A percentile compares a stretch with the other conserved stretches of the same genome.
Evolutionary conservation across 2,329 filamentous ascomycete species (phyloP).

Genomic region (Nemania serpens): DNA sequence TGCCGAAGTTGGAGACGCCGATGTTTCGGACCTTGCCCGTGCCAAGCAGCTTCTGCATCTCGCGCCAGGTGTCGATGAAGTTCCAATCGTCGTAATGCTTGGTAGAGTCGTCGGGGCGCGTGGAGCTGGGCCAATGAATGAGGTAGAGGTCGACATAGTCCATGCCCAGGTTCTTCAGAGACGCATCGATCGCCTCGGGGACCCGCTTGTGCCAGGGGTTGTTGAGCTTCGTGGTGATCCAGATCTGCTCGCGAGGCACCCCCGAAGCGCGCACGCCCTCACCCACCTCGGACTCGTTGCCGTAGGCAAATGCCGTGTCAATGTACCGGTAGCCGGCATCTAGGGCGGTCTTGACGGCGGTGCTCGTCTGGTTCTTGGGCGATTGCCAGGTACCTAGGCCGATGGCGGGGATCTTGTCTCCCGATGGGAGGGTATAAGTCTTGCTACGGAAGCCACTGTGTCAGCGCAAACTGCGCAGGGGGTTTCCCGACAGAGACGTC

Average conservation of each 20-base stretch:
- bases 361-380: conserved; percentile 67
- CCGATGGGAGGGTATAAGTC: conserved; percentile 73
- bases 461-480: conserved; percentile 1
- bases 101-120: conserved; percentile 63
- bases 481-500: background rate
- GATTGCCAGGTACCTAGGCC: conserved; percentile 84
- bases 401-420: conserved; percentile 76
- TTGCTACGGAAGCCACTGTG: conserved; percentile 43
- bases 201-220: conserved; percentile 78
- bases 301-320: conserved; percentile 77
- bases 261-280: conserved; percentile 66
- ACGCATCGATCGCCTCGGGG: conserved; percentile 62
- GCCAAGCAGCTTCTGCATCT: conserved; percentile 70
- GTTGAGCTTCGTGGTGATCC: conserved; percentile 81
- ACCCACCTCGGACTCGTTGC: conserved; percentile 74
- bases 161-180: conserved; percentile 63
- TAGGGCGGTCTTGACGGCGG: conserved; percentile 73
- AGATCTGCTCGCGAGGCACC: conserved; percentile 68
- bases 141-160: conserved; percentile 74
- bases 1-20: conserved; percentile 85
- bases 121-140: conserved; percentile 73
- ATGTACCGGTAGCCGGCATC: conserved; percentile 74
- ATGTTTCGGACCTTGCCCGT: conserved; percentile 79
- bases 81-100: conserved; percentile 79
- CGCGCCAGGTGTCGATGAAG: conserved; percentile 78